phyloP scores from a whole-genome alignment of 225 moss, liverwort and hornwort species.

The Neckera pumila region DNA sequence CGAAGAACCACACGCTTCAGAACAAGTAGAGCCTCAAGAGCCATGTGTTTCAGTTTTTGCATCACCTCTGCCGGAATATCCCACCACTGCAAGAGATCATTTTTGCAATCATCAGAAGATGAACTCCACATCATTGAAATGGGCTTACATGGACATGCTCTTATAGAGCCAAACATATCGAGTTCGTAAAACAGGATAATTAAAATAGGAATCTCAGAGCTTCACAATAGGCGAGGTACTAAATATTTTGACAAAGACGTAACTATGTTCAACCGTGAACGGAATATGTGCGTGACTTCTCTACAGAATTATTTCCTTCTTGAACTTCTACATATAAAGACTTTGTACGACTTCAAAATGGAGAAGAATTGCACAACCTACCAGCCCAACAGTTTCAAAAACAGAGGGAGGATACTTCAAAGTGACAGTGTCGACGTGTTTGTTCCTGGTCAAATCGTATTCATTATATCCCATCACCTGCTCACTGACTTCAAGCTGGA shows the following conservation, averaged over 20 bases:
- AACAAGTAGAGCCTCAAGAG: constrained; percentile 33
- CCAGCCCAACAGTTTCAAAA: constrained; percentile 43
- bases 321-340: neutral
- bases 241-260: neutral
- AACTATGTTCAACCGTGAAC: neutral
- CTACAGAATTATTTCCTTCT: neutral
- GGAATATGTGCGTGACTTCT: neutral
- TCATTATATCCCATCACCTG: constrained; percentile 43
- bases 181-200: neutral
- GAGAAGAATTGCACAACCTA: constrained; percentile 2
- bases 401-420: constrained; percentile 35
- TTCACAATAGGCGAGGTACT: neutral
- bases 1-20: constrained; percentile 43
- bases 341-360: neutral
- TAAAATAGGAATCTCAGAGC: neutral
- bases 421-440: constrained; percentile 13
- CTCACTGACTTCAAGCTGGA: constrained; percentile 58
- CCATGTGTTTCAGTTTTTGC: constrained; percentile 49
- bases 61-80: constrained; percentile 45
- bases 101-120: neutral
- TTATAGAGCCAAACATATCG: neutral
- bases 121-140: neutral
- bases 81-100: constrained; percentile 38
- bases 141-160: neutral
- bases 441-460: constrained; percentile 35